These are phyloP conservation scores for Fusarium heterosporum DNA, from an alignment of 2,329 filamentous ascomycete species.

Conservation along the genomic window DNA sequence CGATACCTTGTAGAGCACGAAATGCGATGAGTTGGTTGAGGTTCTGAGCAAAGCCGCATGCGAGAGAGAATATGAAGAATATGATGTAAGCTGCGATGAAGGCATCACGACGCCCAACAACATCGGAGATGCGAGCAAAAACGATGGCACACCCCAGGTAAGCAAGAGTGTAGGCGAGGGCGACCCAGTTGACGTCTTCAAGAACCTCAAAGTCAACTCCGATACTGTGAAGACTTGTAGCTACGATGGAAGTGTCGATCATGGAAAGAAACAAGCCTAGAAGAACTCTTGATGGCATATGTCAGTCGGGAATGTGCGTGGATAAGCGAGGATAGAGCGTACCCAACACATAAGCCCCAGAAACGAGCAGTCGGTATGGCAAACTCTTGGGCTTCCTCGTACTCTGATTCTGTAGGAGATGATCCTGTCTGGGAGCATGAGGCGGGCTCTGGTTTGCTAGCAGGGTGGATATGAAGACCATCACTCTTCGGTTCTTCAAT, in stretches of 20 bases:
- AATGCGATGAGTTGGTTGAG: conserved; percentile 61
- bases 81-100: conserved; percentile 63
- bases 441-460: not conserved
- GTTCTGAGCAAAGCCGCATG: conserved; percentile 56
- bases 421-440: not conserved
- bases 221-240: conserved; percentile 68
- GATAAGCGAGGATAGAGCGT: not conserved
- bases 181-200: conserved; percentile 64
- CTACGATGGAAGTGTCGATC: conserved; percentile 70
- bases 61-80: conserved; percentile 68
- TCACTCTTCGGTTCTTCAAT: conserved; percentile 6
- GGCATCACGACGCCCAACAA: conserved; percentile 65
- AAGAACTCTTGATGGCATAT: conserved; percentile 54
- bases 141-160: conserved; percentile 69
- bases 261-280: conserved; percentile 68
- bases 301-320: not conserved
- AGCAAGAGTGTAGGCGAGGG: conserved; percentile 66
- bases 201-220: conserved; percentile 62
- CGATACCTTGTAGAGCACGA: conserved; percentile 63
- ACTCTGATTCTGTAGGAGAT: not conserved
- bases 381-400: conserved; percentile 15
- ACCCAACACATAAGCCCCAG: conserved; percentile 52
- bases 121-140: conserved; percentile 65
- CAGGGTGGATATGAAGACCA: not conserved
- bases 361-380: conserved; percentile 50